Evolutionary conservation across 108 stramenopile genomes (phyloP).

Genomic region (Cylindrotheca closterium): DNA sequence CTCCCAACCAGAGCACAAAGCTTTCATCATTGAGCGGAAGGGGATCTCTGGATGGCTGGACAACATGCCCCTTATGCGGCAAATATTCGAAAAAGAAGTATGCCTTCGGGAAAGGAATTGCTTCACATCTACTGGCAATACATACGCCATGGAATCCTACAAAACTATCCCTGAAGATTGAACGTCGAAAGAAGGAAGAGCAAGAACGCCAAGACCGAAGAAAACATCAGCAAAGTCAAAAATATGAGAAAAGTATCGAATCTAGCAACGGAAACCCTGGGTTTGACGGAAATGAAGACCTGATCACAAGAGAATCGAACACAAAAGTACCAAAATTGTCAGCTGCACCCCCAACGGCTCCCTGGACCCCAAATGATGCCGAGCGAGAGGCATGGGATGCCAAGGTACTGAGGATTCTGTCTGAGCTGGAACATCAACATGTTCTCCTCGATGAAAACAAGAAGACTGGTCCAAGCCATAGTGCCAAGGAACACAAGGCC

Average conservation of each 20-base stretch:
- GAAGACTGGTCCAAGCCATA: neutral
- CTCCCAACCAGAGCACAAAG: neutral
- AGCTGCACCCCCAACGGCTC: neutral
- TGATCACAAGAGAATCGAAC: neutral
- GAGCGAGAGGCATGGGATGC: conserved; percentile 63
- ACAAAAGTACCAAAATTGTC: neutral
- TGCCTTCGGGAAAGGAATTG: conserved; percentile 74
- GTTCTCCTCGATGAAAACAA: conserved; percentile 11
- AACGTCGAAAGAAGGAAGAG: conserved; percentile 30
- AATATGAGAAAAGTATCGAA: conserved; percentile 2
- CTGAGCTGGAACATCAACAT: conserved; percentile 33
- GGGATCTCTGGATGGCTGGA: conserved; percentile 30
- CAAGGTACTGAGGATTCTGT: conserved; percentile 56
- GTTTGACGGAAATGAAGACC: neutral
- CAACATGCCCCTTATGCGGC: conserved; percentile 56
- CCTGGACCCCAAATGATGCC: conserved; percentile 56
- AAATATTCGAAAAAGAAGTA: conserved; percentile 46
- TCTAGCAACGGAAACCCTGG: neutral
- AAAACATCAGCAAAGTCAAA: conserved; percentile 36
- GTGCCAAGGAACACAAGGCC: neutral
- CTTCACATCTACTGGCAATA: conserved; percentile 76
- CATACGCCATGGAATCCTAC: conserved; percentile 87
- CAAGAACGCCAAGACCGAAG: conserved; percentile 19
- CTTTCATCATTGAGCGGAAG: neutral
- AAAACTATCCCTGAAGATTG: conserved; percentile 47